Evolutionary conservation across 805 yeast genomes (phyloP), one percentile per base, ranked within the genome.

Genomic region (Candida endomychidarum): DNA sequence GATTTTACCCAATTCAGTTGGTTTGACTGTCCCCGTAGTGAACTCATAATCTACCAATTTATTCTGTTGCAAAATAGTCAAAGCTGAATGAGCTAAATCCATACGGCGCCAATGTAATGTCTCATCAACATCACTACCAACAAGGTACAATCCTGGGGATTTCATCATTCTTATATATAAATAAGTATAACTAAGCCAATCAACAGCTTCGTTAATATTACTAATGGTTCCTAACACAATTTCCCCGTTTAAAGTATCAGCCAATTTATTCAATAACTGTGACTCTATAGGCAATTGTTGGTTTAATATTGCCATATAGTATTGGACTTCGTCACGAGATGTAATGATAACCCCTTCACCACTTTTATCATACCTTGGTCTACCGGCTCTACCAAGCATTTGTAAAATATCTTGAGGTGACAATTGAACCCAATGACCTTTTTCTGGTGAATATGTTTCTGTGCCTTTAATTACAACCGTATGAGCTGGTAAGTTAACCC

Each of bases 311-410:
- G 96, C 95, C 52, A 93, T 70, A 54, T 89, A 91, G 56, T 88
- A 90, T 48, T 86, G 91, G 12, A 91, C 74, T 52, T 89, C 95
- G 15, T 81, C 80, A 43, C 86, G 93, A 0, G 90, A 75, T 0
- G 98, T 93, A 35, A 91, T 87, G 22, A 91, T 86, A 3, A 91
- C 80, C 66, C 98, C 99, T 51, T 87, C 96, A 53, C 99, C 99
- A 53, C 80, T 78, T 12, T 80, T 80, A 60, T 91, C 99, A 62
- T 84, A 93, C 38, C 96, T 73, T 0, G 99, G 99, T 61, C 99
- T 76, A 51, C 98, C 98, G 14, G 98, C 98, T 67, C 98, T 79
- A 25, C 98, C 98, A n/a, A 91, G 70, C 98, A 91, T 91, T 63
- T 91, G 99, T 8, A 91, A 61, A 26, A 91, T 83, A 63, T 93